Evolutionary conservation across 1,284 basidiomycete genomes (phyloP), one percentile per base, ranked within the genome.

Genomic region (Wallemia hederae): DNA sequence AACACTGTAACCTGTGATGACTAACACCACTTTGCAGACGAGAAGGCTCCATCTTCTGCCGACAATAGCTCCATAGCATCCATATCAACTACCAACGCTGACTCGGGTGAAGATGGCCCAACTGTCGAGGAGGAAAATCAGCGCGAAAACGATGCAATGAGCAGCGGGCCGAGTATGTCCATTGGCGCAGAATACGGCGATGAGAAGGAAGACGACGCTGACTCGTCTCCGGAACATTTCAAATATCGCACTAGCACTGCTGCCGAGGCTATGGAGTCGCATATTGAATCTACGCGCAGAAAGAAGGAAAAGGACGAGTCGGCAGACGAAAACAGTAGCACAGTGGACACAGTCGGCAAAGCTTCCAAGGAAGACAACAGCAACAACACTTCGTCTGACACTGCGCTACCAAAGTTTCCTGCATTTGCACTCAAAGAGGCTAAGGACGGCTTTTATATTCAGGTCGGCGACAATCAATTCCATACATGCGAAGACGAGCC

Each of bases 401-500:
- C 39, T n/a, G n/a, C 39, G 11, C 22, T 49, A 49, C 39, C 39
- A 5, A 49, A 49, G 19, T 49, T 17, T n/a, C 39, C 39, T 11
- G 39, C 39, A 17, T 49, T 49, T n/a, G 11, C 39, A 17, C 39
- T 49, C n/a, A 49, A 49, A n/a, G 39, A 49, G 19, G n/a, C 39
- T n/a, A 7, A 22, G 5, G 39, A 49, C n/a, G 39, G 39, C 11
- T 49, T 49, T n/a, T 49, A 49, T 49, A 49, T 49, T 5, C 39
- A 49, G 22, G 39, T 49, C n/a, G 39, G 39, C 5, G 14, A 85
- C 66, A 84, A 84, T 0, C 73, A 76, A 59, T 65, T 89, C 9
- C 70, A 76, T 27, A 74, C 74, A 58, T 90, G 86, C 66, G 85
- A 89, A 68, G 85, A 90, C 66, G 85, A 90, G 76, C 86, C 86